Conservation (phyloP, 306 rosid genomes). For the Hippophae rhamnoides region DNA sequence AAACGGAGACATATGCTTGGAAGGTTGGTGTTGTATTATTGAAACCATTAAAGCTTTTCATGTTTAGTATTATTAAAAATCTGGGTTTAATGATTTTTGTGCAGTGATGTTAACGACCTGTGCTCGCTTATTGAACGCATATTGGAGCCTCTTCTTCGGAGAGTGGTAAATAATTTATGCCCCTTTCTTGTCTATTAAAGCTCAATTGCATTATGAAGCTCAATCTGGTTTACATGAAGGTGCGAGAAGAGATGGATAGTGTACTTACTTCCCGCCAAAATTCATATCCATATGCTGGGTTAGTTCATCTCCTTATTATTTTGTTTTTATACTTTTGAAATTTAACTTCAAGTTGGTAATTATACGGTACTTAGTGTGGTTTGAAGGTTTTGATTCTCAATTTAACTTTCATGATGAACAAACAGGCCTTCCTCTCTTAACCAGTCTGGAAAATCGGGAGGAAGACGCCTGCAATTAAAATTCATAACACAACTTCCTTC, state of each 20-base stretch:
- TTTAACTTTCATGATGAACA: background rate
- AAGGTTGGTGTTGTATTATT: no score
- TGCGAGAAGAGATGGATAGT: conserved; percentile 40
- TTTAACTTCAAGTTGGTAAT: no score
- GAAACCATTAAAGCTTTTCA: no score
- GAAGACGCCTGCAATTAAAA: conserved; percentile 32
- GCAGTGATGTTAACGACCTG: conserved; percentile 31
- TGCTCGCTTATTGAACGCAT: conserved; percentile 3
- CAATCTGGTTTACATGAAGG: conserved; percentile 18
- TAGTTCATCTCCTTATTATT: conserved; percentile 6
- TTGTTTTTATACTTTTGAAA: no score
- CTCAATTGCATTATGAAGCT: no score
- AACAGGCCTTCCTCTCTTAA: conserved; percentile 23
- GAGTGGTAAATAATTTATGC: conserved; percentile 26
- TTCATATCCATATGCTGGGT: conserved; percentile 29
- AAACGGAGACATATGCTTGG: background rate
- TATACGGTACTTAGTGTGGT: no score
- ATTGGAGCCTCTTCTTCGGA: conserved; percentile 31
- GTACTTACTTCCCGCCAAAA: conserved; percentile 1
- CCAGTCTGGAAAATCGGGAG: conserved; percentile 31
- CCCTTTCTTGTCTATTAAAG: background rate
- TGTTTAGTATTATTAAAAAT: background rate
- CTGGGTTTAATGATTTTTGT: conserved; percentile 18
- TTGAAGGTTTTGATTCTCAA: background rate
- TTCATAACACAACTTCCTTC: conserved; percentile 27